Percentiles rank a stretch among this genome's conserved stretches.
Conservation (phyloP, 345 rosid species). For the Boechera divaricarpa region DNA sequence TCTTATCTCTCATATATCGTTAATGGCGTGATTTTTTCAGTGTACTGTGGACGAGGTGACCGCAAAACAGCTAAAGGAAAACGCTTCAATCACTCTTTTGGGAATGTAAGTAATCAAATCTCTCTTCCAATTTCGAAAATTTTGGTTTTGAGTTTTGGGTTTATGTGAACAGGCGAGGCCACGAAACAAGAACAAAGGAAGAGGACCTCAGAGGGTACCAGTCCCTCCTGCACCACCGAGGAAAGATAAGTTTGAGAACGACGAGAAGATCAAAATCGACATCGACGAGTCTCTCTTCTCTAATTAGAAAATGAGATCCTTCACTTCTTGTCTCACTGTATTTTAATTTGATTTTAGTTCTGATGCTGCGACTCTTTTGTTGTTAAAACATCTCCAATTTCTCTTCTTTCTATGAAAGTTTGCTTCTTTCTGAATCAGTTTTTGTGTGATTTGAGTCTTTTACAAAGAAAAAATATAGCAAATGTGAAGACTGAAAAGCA, state of each 20-base stretch:
- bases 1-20: not conserved
- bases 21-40: slow-evolving; percentile 45
- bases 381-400: slow-evolving; percentile 43
- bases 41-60: slow-evolving; percentile 89
- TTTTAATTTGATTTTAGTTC: not conserved
- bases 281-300: slow-evolving; percentile 75
- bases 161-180: slow-evolving; percentile 76
- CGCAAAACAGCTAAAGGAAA: slow-evolving; percentile 86
- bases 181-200: slow-evolving; percentile 82
- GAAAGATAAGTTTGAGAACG: slow-evolving; percentile 69
- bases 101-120: slow-evolving; percentile 64
- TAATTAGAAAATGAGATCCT: slow-evolving; percentile 41
- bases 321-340: slow-evolving; percentile 30
- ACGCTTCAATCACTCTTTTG: slow-evolving; percentile 91
- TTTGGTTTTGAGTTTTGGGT: slow-evolving; percentile 8
- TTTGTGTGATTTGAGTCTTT: slow-evolving; percentile 17
- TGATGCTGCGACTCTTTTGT: slow-evolving; percentile 40
- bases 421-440: slow-evolving; percentile 9
- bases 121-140: not conserved
- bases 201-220: slow-evolving; percentile 77
- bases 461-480: not conserved
- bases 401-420: slow-evolving; percentile 26
- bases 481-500: slow-evolving; percentile 3
- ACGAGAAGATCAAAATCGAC: slow-evolving; percentile 63
- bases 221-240: slow-evolving; percentile 70